Conservation (phyloP, 352 stramenopile genomes). For the Phytophthora colocasiae region DNA sequence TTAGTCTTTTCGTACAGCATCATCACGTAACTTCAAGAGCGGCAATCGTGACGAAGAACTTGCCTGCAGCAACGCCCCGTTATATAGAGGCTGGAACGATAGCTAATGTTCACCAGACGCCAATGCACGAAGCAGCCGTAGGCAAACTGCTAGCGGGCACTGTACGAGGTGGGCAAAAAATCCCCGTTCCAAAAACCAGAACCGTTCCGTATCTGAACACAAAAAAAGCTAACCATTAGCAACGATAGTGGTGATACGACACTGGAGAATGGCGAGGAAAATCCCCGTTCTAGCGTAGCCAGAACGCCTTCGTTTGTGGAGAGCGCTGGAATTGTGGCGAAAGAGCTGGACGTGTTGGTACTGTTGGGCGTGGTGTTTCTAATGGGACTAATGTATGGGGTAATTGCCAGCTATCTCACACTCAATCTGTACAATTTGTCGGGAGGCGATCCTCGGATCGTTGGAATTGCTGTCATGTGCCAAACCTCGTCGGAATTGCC, state of each 20-base stretch:
- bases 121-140: no score
- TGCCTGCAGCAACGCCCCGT: no score
- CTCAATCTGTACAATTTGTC: conserved; percentile 85
- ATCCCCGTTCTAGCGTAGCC: background rate
- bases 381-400: conserved; percentile 74
- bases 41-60: no score
- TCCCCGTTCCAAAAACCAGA: no score
- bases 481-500: conserved; percentile 80
- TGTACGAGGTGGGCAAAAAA: no score
- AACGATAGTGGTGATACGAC: background rate
- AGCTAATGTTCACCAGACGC: no score
- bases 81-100: no score
- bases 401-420: conserved; percentile 75
- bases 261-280: background rate
- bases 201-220: no score
- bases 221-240: no score
- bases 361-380: conserved; percentile 69
- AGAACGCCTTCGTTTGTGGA: conserved; percentile 42
- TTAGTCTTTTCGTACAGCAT: no score
- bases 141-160: no score
- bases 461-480: conserved; percentile 73
- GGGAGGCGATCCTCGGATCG: conserved; percentile 66
- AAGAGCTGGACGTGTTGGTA: conserved; percentile 58
- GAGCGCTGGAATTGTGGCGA: conserved; percentile 29
- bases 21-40: no score